Conservation (phyloP, 208 protist species). For the Wallacemonas sp. region DNA sequence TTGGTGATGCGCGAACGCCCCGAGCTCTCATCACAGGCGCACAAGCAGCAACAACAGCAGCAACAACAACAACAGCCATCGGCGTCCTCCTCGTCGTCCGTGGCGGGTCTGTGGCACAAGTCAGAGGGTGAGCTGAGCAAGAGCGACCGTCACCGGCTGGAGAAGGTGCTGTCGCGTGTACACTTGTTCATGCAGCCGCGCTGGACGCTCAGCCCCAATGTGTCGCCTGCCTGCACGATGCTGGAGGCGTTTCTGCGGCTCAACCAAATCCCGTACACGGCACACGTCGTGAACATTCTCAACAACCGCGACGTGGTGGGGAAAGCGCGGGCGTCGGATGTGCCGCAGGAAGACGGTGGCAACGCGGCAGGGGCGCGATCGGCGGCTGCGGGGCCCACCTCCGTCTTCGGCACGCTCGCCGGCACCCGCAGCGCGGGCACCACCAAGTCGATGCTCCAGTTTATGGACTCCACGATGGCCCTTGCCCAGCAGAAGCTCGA, state of each 20-base stretch:
- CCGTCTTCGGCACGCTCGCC: conserved; percentile 17
- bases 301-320: conserved; percentile 15
- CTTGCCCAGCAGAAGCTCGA: neutral
- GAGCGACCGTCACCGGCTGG: neutral
- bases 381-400: conserved; percentile 1
- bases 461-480: neutral
- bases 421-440: neutral
- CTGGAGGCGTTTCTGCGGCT: conserved; percentile 55
- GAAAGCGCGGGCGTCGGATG: neutral
- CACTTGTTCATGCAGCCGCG: conserved; percentile 44
- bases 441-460: conserved; percentile 2
- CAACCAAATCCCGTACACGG: conserved; percentile 44
- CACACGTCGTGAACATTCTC: conserved; percentile 30
- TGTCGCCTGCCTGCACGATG: conserved; percentile 33
- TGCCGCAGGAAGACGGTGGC: conserved; percentile 12
- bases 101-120: conserved; percentile 5
- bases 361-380: too few species aligned
- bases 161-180: conserved; percentile 20
- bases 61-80: conserved; percentile 1
- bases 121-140: neutral
- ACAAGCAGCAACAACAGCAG: neutral
- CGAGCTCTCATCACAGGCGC: neutral
- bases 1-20: neutral
- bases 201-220: conserved; percentile 33
- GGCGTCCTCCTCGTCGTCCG: neutral